These are phyloP conservation scores for Monosporozyma yasuniensis DNA, from an alignment of 805 yeast genomes.

Conservation along the genomic window DNA sequence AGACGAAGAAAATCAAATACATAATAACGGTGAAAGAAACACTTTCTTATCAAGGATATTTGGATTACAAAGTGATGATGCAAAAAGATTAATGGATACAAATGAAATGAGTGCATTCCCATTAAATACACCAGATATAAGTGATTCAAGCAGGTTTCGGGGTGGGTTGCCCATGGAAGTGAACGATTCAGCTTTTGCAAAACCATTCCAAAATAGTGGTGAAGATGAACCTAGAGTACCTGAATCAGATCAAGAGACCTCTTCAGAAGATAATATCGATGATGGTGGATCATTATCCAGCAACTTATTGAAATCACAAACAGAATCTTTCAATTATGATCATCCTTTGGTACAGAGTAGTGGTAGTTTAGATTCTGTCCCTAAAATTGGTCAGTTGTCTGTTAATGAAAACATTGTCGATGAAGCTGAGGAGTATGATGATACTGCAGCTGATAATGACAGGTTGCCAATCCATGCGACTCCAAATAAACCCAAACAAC, in stretches of 20 bases:
- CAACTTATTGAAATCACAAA: neutral
- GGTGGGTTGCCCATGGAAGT: neutral
- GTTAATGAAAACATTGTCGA: slow-evolving; percentile 30
- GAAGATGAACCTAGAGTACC: slow-evolving; percentile 22
- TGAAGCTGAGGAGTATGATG: slow-evolving; percentile 12
- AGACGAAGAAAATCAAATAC: neutral
- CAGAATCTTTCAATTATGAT: neutral
- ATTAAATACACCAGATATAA: neutral
- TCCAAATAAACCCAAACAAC: neutral
- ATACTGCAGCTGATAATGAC: slow-evolving; percentile 14
- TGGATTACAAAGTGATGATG: slow-evolving; percentile 26
- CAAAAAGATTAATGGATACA: slow-evolving; percentile 18
- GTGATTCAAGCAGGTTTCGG: neutral
- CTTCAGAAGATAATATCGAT: slow-evolving; percentile 21
- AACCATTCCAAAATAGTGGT: neutral
- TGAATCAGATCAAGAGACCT: slow-evolving; percentile 29
- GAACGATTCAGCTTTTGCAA: neutral
- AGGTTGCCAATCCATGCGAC: slow-evolving; percentile 4
- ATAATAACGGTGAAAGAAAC: slow-evolving; percentile 10
- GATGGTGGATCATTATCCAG: slow-evolving; percentile 1
- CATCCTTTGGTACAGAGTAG: neutral
- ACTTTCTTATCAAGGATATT: slow-evolving; percentile 29
- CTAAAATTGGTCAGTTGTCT: slow-evolving; percentile 32
- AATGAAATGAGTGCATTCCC: slow-evolving; percentile 25
- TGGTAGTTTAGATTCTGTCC: slow-evolving; percentile 12